phyloP scores from a whole-genome alignment of 768 basidiomycete genomes.

The Rhodotorula kratochvilovae region DNA sequence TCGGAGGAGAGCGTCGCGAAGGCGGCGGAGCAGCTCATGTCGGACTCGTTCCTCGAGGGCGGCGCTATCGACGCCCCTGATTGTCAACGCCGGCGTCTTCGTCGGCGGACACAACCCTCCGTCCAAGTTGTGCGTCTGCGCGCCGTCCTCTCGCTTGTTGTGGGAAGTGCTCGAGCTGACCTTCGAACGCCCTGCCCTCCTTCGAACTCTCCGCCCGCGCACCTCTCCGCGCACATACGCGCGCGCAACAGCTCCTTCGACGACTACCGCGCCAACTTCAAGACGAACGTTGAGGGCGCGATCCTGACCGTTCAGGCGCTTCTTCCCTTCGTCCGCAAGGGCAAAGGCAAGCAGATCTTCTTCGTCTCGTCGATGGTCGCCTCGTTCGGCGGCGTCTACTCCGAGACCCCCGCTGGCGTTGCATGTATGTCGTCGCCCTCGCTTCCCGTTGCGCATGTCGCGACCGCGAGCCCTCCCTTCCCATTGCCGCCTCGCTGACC shows the following conservation, averaged over 20 bases:
- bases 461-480: too few relatives aligned
- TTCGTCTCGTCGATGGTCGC: constrained; percentile 9
- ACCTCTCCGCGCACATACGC: too few relatives aligned
- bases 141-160: background rate
- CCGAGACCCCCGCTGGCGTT: background rate
- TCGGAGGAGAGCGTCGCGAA: constrained; percentile 46
- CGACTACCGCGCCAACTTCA: constrained; percentile 34
- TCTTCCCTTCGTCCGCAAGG: constrained; percentile 48
- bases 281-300: constrained; percentile 50
- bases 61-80: constrained; percentile 17
- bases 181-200: too few relatives aligned
- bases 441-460: too few relatives aligned
- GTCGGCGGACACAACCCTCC: constrained; percentile 8
- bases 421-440: constrained; percentile 3
- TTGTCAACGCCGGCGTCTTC: constrained; percentile 36
- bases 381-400: background rate
- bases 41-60: constrained; percentile 11
- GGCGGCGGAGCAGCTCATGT: constrained; percentile 32
- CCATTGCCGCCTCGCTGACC: background rate
- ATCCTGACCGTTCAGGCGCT: constrained; percentile 50
- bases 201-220: too few relatives aligned
- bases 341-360: constrained; percentile 26
- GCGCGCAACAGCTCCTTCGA: constrained; percentile 11
- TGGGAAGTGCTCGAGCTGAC: too few relatives aligned
- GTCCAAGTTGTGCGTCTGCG: constrained; percentile 1